Evolutionary conservation across 345 rosid genomes (phyloP), one percentile per base, ranked within the genome.

Genomic region (Theobroma cacao): DNA sequence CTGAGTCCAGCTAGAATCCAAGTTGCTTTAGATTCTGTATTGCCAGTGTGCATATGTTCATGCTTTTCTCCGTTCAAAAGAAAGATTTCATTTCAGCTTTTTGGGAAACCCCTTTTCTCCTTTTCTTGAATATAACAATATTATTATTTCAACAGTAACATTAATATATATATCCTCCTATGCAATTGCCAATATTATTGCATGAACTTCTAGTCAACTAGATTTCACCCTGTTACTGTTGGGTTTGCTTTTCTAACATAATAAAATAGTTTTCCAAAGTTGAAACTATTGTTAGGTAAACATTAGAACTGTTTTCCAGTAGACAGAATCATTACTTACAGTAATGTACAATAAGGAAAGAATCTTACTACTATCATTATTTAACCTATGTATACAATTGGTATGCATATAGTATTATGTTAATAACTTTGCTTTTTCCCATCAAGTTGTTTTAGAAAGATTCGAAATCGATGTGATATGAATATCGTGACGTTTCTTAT

Each of bases 1-100:
- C 78, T 75, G 79, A 78, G 73, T 83, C 84, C 88, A 80, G 80
- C 85, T 83, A 82, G 70, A 87, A 64, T 80, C 82, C 83, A 79
- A 77, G 79, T 79, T 80, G 70, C 84, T 72, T 80, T 87, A 80
- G 87, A 82, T 84, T 84, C 81, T 71, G 38, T 50, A 1, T 52
- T 5, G 7, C 17, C 22, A 26, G 1, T 22, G 31, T 74, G 17
- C 47, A 55, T n/a, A n/a, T n/a, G n/a, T n/a, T n/a, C n/a, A n/a
- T 76, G 48, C 66, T 30, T 33, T 75, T 58, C 8, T 75, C 50
- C 8, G 15, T 79, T 80, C 43, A 31, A 82, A 78, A 78, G 64
- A 55, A 71, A 85, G 77, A 80, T 80, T 65, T 82, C 80, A 66
- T 77, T 78, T 82, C 80, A 82, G 71, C 84, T 77, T 83, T 85